These are phyloP conservation scores for Botryosphaeria agaves DNA, from an alignment of 2,329 filamentous ascomycete genomes.

Conservation along the genomic window DNA sequence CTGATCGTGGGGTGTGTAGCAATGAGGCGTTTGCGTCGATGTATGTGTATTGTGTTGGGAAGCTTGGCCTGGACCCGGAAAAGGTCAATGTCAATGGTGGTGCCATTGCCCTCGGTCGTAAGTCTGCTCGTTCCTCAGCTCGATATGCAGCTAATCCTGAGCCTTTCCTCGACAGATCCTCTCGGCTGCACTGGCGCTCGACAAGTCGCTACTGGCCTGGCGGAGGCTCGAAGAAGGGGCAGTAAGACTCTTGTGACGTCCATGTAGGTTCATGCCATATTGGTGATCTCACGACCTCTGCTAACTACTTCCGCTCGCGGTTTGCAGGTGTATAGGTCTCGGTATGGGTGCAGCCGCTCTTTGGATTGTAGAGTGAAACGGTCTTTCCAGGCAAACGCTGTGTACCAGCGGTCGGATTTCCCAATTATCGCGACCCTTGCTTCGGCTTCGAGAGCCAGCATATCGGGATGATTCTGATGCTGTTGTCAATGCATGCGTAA, in stretches of 20 bases:
- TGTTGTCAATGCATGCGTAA: too few relatives aligned
- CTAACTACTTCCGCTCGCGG: neutral
- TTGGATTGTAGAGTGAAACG: neutral
- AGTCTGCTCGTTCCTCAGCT: neutral
- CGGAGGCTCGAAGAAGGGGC: constrained; percentile 2
- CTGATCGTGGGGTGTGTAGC: neutral
- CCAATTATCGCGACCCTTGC: too few relatives aligned
- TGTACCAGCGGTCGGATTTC: too few relatives aligned
- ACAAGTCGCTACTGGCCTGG: constrained; percentile 5
- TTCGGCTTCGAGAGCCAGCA: too few relatives aligned
- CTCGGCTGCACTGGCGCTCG: constrained; percentile 7
- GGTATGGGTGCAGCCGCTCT: neutral
- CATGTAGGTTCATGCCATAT: constrained; percentile 19
- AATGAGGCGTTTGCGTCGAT: constrained; percentile 1
- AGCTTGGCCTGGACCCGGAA: neutral
- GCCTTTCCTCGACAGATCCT: constrained; percentile 6
- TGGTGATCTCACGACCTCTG: neutral
- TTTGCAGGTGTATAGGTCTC: neutral
- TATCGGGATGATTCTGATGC: too few relatives aligned
- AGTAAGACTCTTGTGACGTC: constrained; percentile 2
- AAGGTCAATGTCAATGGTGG: constrained; percentile 4
- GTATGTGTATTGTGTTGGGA: constrained; percentile 5
- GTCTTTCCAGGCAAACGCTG: too few relatives aligned
- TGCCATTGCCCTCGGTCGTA: constrained; percentile 4
- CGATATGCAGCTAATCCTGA: neutral